Evolutionary conservation across 169 alveolate genomes (phyloP).

Genomic region (Plasmodium adleri): DNA sequence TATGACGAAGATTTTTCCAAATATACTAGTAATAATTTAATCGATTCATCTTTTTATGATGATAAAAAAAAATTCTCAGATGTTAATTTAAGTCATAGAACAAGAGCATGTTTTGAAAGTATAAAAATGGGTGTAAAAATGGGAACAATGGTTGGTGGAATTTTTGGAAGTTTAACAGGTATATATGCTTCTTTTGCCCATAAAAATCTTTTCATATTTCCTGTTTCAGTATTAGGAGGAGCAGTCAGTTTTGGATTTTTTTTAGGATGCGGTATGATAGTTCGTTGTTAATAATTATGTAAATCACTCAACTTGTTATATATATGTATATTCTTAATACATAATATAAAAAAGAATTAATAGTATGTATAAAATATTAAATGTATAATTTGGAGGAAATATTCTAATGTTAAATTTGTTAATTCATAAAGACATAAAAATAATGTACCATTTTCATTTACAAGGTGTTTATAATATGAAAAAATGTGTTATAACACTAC

Average conservation of each 20-base stretch:
- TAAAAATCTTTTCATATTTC: conserved; percentile 87
- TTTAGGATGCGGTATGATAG: conserved; percentile 92
- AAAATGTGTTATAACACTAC: too few species aligned
- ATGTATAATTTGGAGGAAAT: too few species aligned
- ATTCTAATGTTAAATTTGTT: too few species aligned
- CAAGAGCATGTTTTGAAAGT: conserved; percentile 89
- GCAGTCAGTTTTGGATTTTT: conserved; percentile 91
- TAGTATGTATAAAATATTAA: too few species aligned
- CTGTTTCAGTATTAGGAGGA: conserved; percentile 90
- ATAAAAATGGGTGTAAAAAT: conserved; percentile 92
- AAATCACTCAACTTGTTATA: too few species aligned
- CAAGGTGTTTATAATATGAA: too few species aligned
- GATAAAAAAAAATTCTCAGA: conserved; percentile 74
- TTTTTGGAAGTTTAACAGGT: conserved; percentile 92
- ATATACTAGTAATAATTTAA: conserved; percentile 46
- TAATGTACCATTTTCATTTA: too few species aligned
- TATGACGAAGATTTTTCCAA: conserved; percentile 76
- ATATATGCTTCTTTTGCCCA: conserved; percentile 88
- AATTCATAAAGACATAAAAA: too few species aligned
- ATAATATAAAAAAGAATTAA: too few species aligned
- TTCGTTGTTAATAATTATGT: conserved; percentile 82
- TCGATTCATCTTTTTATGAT: conserved; percentile 55
- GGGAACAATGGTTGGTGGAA: conserved; percentile 94
- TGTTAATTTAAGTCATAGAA: conserved; percentile 84
- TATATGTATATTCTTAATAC: too few species aligned